Conservation (phyloP, 306 rosid genomes). For the Cotoneaster glaucophyllus region DNA sequence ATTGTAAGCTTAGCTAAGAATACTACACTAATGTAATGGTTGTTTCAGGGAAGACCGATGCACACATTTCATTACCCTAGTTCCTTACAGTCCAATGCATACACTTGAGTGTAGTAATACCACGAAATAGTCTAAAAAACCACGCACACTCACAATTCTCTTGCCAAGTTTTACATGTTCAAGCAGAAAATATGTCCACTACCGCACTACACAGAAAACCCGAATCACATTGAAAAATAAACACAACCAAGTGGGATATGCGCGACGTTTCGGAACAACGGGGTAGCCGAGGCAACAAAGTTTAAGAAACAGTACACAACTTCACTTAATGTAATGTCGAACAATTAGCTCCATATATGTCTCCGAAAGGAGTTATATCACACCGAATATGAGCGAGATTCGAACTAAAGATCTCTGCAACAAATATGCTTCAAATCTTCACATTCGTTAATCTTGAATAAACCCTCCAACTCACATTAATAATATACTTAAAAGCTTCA, state of each 20-base stretch:
- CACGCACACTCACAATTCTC: neutral
- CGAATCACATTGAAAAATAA: neutral
- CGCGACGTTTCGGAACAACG: neutral
- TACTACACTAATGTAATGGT: neutral
- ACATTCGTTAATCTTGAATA: neutral
- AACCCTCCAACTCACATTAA: neutral
- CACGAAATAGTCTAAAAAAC: neutral
- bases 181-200: neutral
- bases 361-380: too few species aligned
- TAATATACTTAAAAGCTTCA: neutral
- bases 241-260: neutral
- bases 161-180: neutral
- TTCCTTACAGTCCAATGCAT: neutral
- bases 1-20: neutral
- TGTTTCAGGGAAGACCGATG: neutral
- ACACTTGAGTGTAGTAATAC: too few species aligned
- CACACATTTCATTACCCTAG: neutral
- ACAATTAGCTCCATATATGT: too few species aligned
- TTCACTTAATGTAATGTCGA: neutral
- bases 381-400: neutral
- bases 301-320: neutral
- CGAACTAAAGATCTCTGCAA: neutral
- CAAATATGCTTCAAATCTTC: neutral
- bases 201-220: neutral
- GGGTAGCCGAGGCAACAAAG: neutral